phyloP scores from a whole-genome alignment of 352 stramenopile species.

The Blastocystis sp. region DNA sequence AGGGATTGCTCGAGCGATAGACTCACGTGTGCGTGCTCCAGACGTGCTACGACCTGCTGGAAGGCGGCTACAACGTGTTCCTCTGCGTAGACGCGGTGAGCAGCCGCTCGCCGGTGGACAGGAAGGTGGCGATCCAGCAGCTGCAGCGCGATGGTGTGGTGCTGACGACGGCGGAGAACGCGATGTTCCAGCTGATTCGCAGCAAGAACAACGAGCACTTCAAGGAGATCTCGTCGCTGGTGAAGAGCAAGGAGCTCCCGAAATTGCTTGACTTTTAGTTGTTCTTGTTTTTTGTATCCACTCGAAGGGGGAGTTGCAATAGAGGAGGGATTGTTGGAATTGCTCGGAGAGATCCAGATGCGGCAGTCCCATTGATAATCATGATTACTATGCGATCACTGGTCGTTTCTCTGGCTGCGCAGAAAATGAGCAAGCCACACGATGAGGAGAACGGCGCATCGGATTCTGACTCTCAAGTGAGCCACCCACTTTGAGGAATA shows the following conservation, averaged over 20 bases:
- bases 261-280: constrained; percentile 52
- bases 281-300: no score
- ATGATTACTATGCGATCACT: constrained; percentile 5
- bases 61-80: constrained; percentile 86
- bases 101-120: constrained; percentile 83
- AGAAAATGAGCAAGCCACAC: constrained; percentile 22
- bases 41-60: constrained; percentile 84
- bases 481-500: not conserved
- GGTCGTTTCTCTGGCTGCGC: not conserved
- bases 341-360: no score
- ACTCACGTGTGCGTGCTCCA: constrained; percentile 86
- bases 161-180: constrained; percentile 63
- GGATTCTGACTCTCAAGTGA: constrained; percentile 70
- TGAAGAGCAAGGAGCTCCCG: constrained; percentile 47
- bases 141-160: constrained; percentile 27
- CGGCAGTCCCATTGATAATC: no score
- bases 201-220: constrained; percentile 56
- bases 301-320: no score
- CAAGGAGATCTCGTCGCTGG: constrained; percentile 56
- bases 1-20: not conserved
- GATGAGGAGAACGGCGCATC: constrained; percentile 48
- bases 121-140: constrained; percentile 80
- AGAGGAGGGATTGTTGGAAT: no score
- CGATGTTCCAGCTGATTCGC: constrained; percentile 60
- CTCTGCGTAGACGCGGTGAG: constrained; percentile 84